A percentile compares a stretch with the other conserved stretches of the same genome.
These are phyloP conservation scores for Amylocystis lapponica DNA, from an alignment of 768 basidiomycete genomes.

Conservation along the genomic window DNA sequence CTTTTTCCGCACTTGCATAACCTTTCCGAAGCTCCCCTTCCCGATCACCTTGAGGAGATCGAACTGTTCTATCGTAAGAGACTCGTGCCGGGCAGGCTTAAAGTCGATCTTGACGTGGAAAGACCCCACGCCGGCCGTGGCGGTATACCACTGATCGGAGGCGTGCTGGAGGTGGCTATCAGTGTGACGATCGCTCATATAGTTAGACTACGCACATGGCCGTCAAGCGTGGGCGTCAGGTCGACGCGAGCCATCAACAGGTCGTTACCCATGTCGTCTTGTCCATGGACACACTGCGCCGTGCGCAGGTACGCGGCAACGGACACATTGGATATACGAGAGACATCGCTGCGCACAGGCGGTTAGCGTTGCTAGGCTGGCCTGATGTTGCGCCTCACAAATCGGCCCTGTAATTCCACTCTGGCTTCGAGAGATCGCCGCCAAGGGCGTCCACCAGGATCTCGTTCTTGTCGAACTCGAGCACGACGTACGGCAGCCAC, in stretches of 20 bases:
- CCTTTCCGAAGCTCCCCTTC: slow-evolving; percentile 97
- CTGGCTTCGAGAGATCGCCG: slow-evolving; percentile 83
- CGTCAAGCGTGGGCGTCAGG: slow-evolving; percentile 77
- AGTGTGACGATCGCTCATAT: neutral
- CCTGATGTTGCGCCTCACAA: slow-evolving; percentile 59
- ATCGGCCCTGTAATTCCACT: slow-evolving; percentile 94
- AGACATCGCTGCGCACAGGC: slow-evolving; percentile 72
- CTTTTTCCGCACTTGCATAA: slow-evolving; percentile 99
- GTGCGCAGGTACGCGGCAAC: slow-evolving; percentile 91
- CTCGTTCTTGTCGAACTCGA: slow-evolving; percentile 98
- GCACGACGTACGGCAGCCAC: slow-evolving; percentile 95
- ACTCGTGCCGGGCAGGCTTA: slow-evolving; percentile 77
- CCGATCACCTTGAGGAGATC: slow-evolving; percentile 97
- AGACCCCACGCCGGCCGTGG: slow-evolving; percentile 79
- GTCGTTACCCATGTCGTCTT: slow-evolving; percentile 97
- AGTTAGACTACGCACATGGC: slow-evolving; percentile 45
- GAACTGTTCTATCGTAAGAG: slow-evolving; percentile 93
- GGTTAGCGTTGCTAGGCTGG: slow-evolving; percentile 5
- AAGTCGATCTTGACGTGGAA: slow-evolving; percentile 97
- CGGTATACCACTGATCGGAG: slow-evolving; percentile 87
- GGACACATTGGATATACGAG: slow-evolving; percentile 86
- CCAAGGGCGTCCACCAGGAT: slow-evolving; percentile 93
- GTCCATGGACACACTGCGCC: slow-evolving; percentile 59
- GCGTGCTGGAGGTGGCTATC: slow-evolving; percentile 58
- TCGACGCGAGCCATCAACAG: slow-evolving; percentile 90